Base-by-base conservation (phyloP, 2,329 filamentous ascomycete species). In the Kalaharituber pfeilii region DNA sequence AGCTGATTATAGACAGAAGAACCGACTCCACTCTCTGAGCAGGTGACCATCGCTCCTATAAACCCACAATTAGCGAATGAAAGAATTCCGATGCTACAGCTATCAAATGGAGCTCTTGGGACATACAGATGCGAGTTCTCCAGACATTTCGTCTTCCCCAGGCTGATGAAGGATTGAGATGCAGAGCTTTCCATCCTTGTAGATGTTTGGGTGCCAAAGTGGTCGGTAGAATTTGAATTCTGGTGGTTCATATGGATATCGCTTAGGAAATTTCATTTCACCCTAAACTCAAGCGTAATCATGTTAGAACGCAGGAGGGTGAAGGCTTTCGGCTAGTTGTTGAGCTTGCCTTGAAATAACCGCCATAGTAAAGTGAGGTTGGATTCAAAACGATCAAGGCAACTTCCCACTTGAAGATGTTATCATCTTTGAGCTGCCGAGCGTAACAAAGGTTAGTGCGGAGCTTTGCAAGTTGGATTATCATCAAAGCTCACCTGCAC, bases 151-250 rank as follows among this genome's bases (percentile, higher is more conserved):
- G 66, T 96, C 89, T 57, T 95, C 86, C 61, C 91, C 91, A 0
- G 91, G 87, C 18, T 79, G 77, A 69, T 98, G 89, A 9, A 98
- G 79, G 64, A 98, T 98, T 47, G 88, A 95, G 67, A 98, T 96
- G 73, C 91, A 96, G 45, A 96, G 77, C 62, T 82, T 82, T 63
- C 89, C 89, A 67, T 95, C 85, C 5, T 79, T 71, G 71, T 96
- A 96, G 65, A 98, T 81, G 68, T 98, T 98, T 2, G 89, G 89
- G 68, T 98, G 89, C 70, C 80, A 86, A 59, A 96, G 81, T 15
- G 84, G 80, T 29, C 75, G 76, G 18, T 79, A 67, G 70, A 98
- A 96, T 60, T 82, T 81, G 73, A 98, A 96, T 54, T 82, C 83
- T 25, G 89, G 89, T 26, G 89, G 89, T 42, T 78, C 75, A 71